Conservation (phyloP, 768 basidiomycete species). For the Podaxis carcinomalis region DNA sequence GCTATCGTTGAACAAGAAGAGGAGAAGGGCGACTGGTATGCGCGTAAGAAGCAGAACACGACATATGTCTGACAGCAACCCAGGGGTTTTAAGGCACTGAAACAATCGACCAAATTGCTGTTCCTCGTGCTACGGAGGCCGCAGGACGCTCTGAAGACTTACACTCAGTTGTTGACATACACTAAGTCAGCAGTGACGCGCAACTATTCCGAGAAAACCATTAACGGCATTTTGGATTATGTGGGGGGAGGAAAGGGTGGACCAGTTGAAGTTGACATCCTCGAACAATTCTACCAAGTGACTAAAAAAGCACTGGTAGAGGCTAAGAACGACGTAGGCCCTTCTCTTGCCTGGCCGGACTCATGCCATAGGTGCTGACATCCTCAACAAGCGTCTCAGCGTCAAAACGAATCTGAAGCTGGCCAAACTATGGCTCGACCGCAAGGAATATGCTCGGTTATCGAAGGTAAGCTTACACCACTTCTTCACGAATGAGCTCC, state of each 20-base stretch:
- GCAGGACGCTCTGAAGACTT: slow-evolving; percentile 80
- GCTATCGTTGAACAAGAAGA: slow-evolving; percentile 86
- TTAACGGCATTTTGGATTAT: slow-evolving; percentile 97
- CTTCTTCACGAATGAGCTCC: neutral
- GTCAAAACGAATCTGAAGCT: slow-evolving; percentile 96
- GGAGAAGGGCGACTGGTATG: slow-evolving; percentile 93
- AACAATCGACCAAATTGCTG: slow-evolving; percentile 93
- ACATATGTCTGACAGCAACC: neutral
- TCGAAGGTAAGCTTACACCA: slow-evolving; percentile 53
- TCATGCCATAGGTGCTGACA: neutral
- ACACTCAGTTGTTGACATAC: slow-evolving; percentile 83
- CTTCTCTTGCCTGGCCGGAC: neutral
- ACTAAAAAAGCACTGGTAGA: slow-evolving; percentile 89
- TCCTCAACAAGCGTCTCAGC: slow-evolving; percentile 65
- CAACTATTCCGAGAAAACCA: slow-evolving; percentile 97
- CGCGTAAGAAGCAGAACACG: neutral
- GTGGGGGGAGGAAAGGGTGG: slow-evolving; percentile 89
- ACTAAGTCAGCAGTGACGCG: slow-evolving; percentile 94
- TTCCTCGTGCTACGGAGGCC: slow-evolving; percentile 79
- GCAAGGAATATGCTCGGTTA: slow-evolving; percentile 84
- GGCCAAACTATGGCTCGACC: slow-evolving; percentile 95
- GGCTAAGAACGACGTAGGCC: slow-evolving; percentile 88
- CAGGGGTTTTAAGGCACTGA: slow-evolving; percentile 99
- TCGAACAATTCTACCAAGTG: slow-evolving; percentile 94
- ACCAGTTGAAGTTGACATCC: slow-evolving; percentile 72